Conservation (phyloP, 176 grass and related monocot species). For the Zoysia pacifica region DNA sequence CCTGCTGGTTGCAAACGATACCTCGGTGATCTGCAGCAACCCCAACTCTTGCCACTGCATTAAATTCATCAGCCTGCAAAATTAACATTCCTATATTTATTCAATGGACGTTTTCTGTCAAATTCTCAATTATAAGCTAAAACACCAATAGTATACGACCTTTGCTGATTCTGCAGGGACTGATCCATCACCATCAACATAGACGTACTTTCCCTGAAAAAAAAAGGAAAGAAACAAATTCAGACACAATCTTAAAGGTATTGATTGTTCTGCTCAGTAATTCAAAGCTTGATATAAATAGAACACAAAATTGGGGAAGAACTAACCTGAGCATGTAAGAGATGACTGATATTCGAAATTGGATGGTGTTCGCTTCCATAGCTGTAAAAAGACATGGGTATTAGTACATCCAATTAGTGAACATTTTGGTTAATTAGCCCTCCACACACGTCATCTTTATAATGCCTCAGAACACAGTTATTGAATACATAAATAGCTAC, state of each 20-base stretch:
- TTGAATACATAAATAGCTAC: neutral
- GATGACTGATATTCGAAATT: conserved; percentile 59
- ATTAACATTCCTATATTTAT: neutral
- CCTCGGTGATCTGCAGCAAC: conserved; percentile 89
- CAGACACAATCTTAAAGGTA: conserved; percentile 6
- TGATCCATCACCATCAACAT: conserved; percentile 89
- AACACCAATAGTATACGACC: conserved; percentile 34
- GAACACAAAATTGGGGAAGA: conserved; percentile 25
- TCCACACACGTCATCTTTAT: conserved; percentile 8
- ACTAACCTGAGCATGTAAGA: conserved; percentile 71
- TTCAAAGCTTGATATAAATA: neutral
- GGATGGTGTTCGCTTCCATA: conserved; percentile 75
- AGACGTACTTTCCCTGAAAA: conserved; percentile 73
- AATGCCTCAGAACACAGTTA: neutral
- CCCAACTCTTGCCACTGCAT: conserved; percentile 72
- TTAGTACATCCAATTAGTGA: conserved; percentile 17
- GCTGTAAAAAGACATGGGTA: conserved; percentile 50
- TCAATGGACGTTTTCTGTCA: neutral
- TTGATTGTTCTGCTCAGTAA: conserved; percentile 15
- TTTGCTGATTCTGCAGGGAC: conserved; percentile 92
- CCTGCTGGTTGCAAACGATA: conserved; percentile 59
- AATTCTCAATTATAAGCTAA: neutral
- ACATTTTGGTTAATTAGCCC: neutral
- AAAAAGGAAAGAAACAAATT: neutral
- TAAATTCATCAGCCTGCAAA: conserved; percentile 65